Base-by-base conservation (phyloP, 2,329 filamentous ascomycete species). In the Didymella arachidicola region DNA sequence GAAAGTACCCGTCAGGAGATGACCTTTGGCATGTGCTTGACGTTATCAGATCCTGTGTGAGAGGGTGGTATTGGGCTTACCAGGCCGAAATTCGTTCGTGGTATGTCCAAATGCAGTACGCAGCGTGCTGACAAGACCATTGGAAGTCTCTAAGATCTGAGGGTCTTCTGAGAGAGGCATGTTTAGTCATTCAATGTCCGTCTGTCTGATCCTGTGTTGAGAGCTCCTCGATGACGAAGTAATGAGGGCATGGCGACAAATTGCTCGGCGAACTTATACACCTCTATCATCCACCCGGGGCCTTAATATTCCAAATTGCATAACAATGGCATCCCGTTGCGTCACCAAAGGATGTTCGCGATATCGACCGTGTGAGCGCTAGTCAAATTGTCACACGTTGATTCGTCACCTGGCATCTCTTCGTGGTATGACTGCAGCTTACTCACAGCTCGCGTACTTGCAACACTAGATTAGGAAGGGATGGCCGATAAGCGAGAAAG, bases 11-110 rank as follows among this genome's bases (percentile, higher is more conserved):
- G 72, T 81, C 11, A 84, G 70, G 36, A 86, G 76, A 29, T 79
- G 71, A 12, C 84, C 84, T 72, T 83, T 81, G 18, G 84, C 84
- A 60, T 87, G 84, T 10, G 83, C 84, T 84, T 57, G 41, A 34
- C 6, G 38, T 34, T 47, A 49, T 61, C 50, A 60, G 59, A 11
- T 6, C 27, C 49, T 32, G 12, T 59, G 16, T 57, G 52, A 36
- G 49, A 29, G 30, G 11, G 12, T 30, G 22, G 11, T 39, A 32
- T 34, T 34, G 4, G 29, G 56, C 60, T 16, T 61, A 76, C 73
- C 74, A 30, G 74, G 73, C 29, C 74, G 63, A 52, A 73, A 76
- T 32, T 57, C 70, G 58, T 64, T 56, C 39, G 39, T 68, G 61
- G 14, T 60, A 7, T 57, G 59, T 22, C 66, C 65, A 25, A 71